Percentiles rank a stretch among this genome's conserved stretches.
Evolutionary conservation across 1,139 yeast genomes (phyloP).

Genomic region (Candida sojae): DNA sequence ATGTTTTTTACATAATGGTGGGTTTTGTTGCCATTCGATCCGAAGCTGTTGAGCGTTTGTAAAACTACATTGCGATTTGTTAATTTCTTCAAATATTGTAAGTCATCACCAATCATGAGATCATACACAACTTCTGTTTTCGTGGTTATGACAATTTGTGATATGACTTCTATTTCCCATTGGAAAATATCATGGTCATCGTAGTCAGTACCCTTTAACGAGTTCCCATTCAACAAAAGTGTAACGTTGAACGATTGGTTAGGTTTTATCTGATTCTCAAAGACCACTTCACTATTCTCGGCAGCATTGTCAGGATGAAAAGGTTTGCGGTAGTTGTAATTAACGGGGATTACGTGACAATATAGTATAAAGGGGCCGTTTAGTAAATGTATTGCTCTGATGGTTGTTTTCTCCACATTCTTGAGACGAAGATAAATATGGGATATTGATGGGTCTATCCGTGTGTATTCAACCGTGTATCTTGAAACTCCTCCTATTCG

Average conservation of each 20-base stretch:
- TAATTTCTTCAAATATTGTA: constrained; percentile 30
- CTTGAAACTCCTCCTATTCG: constrained; percentile 43
- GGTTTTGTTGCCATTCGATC: constrained; percentile 1
- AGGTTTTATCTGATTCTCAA: constrained; percentile 55
- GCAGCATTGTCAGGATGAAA: constrained; percentile 29
- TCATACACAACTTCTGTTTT: constrained; percentile 70
- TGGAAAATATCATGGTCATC: constrained; percentile 35
- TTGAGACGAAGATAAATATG: constrained; percentile 44
- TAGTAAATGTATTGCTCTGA: constrained; percentile 55
- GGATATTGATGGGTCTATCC: constrained; percentile 17
- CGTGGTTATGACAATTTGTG: constrained; percentile 78
- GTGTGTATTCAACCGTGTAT: constrained; percentile 31
- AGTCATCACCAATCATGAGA: constrained; percentile 53
- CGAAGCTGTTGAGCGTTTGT: constrained; percentile 19
- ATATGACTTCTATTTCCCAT: constrained; percentile 82
- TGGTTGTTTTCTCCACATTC: constrained; percentile 50
- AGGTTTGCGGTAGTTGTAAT: constrained; percentile 37
- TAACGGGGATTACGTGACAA: constrained; percentile 57
- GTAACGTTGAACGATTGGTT: constrained; percentile 58
- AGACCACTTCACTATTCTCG: constrained; percentile 33
- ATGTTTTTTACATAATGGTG: constrained; percentile 1
- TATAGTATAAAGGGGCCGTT: constrained; percentile 64
- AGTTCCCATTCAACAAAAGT: constrained; percentile 49
- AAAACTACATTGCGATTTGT: constrained; percentile 22
- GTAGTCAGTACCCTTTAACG: constrained; percentile 20